Evolutionary conservation across 305 asterid genomes (phyloP), one percentile per base, ranked within the genome.

Genomic region (Solanum hybrid): DNA sequence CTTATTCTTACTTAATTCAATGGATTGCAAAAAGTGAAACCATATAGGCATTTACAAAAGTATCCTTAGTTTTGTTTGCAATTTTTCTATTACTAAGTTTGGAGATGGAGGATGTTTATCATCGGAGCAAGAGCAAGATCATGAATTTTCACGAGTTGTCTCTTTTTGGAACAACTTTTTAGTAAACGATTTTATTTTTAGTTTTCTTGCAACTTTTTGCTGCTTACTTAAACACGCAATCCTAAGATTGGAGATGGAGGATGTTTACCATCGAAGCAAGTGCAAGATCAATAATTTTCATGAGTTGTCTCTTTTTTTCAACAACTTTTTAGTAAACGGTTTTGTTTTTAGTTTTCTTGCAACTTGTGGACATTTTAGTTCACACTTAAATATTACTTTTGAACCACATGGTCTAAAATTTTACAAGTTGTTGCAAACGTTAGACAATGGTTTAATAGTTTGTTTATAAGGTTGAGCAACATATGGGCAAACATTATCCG

Each of bases 101-200:
- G 4, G 24, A 15, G 13, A 4, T 75, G 24, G 0, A 14, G 24
- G 38, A 4, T 75, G 24, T 4, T 75, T 75, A 75, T 0, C 24
- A 73, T 29, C 10, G 1, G 4, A 64, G 27, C 4, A 64, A 69
- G 32, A 69, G 32, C 32, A 24, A 66, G 29, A 66, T 4, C 13
- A 9, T 0, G 27, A 66, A n/a, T n/a, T 10, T 66, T 66, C 3
- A 24, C 15, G 15, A n/a, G 2, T n/a, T 1, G 0, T 66, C 15
- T 0, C 7, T 69, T 69, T 24, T 26, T 11, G 76, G 17, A 69
- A 69, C 9, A 69, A 11, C 4, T 26, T 10, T 11, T 11, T 71
- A 71, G 19, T 71, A 11, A 26, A 71, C 0, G 4, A 24, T 71
- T 26, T 11, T 26, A 2, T 69, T 69, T 69, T 11, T 11, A 24